Evolutionary conservation across 2,329 filamentous ascomycete species (phyloP).

Genomic region (Microdochium nivale): DNA sequence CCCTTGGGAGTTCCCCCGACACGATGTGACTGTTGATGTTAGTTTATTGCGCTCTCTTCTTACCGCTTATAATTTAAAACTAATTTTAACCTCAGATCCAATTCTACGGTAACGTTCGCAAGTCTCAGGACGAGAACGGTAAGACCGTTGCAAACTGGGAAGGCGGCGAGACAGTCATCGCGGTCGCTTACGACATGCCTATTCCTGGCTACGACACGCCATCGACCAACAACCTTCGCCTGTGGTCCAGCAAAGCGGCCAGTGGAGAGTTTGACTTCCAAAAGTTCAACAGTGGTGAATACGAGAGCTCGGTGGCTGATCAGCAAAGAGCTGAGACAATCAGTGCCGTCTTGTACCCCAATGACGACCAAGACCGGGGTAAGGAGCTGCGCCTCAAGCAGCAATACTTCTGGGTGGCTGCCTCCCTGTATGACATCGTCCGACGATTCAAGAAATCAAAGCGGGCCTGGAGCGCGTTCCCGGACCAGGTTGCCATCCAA

Average conservation of each 20-base stretch:
- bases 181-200: conserved; percentile 86
- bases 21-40: conserved; percentile 87
- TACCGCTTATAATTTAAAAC: neutral
- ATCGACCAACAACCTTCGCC: conserved; percentile 90
- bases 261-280: conserved; percentile 98
- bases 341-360: conserved; percentile 93
- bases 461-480: conserved; percentile 83
- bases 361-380: conserved; percentile 91
- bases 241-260: conserved; percentile 97
- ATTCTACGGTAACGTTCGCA: conserved; percentile 83
- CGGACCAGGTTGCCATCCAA: conserved; percentile 93
- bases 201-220: conserved; percentile 85
- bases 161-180: conserved; percentile 84
- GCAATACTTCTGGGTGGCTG: conserved; percentile 99
- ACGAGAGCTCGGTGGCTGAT: conserved; percentile 95
- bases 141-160: conserved; percentile 75
- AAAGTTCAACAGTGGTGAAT: conserved; percentile 97
- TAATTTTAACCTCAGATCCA: conserved; percentile 52
- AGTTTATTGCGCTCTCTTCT: conserved; percentile 20
- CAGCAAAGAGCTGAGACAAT: conserved; percentile 99
- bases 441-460: conserved; percentile 97
- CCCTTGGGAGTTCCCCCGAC: conserved; percentile 95
- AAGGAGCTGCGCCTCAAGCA: conserved; percentile 98
- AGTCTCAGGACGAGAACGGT: conserved; percentile 65
- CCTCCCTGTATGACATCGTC: conserved; percentile 92